Evolutionary conservation across 129 eudicot genomes (phyloP), one percentile per base, ranked within the genome.

Genomic region (Kitagawia praeruptora): DNA sequence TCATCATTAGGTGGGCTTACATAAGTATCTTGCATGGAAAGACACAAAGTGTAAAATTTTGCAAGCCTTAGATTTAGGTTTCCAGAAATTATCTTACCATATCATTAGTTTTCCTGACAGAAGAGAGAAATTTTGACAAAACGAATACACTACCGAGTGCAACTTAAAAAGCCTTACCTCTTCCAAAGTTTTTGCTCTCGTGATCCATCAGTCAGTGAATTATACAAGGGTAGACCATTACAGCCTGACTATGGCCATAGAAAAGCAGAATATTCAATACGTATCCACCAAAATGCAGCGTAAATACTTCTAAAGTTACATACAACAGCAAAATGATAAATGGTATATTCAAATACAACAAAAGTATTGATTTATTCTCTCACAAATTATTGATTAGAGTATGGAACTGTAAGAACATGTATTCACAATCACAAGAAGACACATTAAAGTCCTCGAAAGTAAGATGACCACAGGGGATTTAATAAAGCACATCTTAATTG

Each of bases 151-250:
- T n/a, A 27, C 71, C 41, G 27, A 49, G 37, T 18, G 53, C 31
- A 34, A 21, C 18, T 31, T 76, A 44, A 75, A 39, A 37, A 42
- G n/a, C 77, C 77, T 82, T 87, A 90, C 98, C 98, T 89, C 89
- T 93, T 87, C 98, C 98, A 79, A 88, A 93, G 85, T 85, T 91
- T 84, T 84, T 91, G 91, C 79, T 78, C 82, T 91, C 97, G 23
- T 89, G 85, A 83, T 93, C 97, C 98, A 93, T 91, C 82, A 77
- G 75, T 89, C 96, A 87, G 69, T 81, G 41, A 83, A 88, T 76
- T 71, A 75, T 51, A 48, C 77, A 74, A 58, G n/a, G 82, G 75
- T 81, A 78, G 54, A 88, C 70, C 94, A 89, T 88, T 77, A 87
- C 78, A 80, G 16, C 89, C 91, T 76, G 87, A 71, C 41, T 61